Evolutionary conservation across 257 asterid species (phyloP), one percentile per base, ranked within the genome.

Genomic region (Lavandula angustifolia): DNA sequence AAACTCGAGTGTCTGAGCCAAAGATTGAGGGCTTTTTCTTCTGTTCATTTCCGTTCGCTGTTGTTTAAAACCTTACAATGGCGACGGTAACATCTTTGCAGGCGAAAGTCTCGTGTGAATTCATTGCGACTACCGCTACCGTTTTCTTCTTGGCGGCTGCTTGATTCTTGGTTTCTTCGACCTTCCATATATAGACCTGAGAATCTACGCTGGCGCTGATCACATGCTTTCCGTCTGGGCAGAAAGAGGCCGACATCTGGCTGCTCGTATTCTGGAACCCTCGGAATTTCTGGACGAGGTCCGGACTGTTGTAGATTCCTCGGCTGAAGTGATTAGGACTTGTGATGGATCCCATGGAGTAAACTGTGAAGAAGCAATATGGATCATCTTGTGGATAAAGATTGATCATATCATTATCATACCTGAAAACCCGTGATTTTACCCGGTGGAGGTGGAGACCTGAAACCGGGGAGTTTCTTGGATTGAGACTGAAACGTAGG

Each of bases 361-460:
- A 73, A 87, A 94, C 99, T 92, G 92, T 79, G 60, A 22, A 54
- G 4, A 8, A 66, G 17, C 2, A 22, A 22, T 22, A 22, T 22
- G 27, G 27, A 22, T 22, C 27, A 22, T 22, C 27, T 22, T 22
- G 27, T 22, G 27, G 27, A 22, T 22, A 0, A 22, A 22, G 27
- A 22, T 22, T 22, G 27, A 6, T 31, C 6, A 43, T 13, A 35
- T 34, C 2, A 0, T 73, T 13, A 35, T 34, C 2, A 0, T 73
- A 92, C 99, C 91, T 94, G 97, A 79, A 94, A 87, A 40, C 99
- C 97, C 4, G 99, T 94, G 46, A 94, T 87, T 84, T 94, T 94
- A 84, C 92, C 92, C 3, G 44, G 54, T 32, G 73, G 73, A 35
- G 67, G 41, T 56, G 59, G 66, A 18, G 73, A 8, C 4, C 57